These are phyloP conservation scores for Microbotryomycetes sp. DNA, from an alignment of 1,284 basidiomycete genomes.

Conservation along the genomic window DNA sequence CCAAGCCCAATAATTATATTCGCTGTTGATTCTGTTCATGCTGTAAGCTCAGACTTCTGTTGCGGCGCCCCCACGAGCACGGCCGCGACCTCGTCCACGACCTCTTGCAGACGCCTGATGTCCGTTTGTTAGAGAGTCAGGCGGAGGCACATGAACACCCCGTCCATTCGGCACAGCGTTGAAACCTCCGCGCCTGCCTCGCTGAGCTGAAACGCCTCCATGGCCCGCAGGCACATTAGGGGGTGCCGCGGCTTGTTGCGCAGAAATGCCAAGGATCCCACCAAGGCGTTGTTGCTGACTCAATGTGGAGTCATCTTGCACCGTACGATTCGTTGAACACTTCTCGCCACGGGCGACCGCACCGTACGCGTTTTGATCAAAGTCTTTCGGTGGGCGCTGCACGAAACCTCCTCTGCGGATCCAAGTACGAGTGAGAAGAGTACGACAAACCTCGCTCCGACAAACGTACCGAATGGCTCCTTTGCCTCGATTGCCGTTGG, in stretches of 20 bases:
- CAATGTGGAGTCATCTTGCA: neutral
- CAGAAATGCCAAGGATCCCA: neutral
- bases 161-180: neutral
- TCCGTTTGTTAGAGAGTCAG: neutral
- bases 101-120: neutral
- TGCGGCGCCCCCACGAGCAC: no score
- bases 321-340: neutral
- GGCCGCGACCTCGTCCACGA: neutral
- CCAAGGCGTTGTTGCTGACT: neutral
- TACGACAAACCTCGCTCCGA: no score
- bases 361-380: slow-evolving; percentile 18
- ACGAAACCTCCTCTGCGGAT: no score
- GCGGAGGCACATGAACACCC: neutral
- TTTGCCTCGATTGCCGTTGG: neutral
- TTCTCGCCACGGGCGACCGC: slow-evolving; percentile 23
- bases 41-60: neutral
- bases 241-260: slow-evolving; percentile 1
- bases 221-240: slow-evolving; percentile 18
- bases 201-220: slow-evolving; percentile 6
- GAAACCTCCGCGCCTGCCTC: neutral
- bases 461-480: slow-evolving; percentile 9
- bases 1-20: no score
- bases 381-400: slow-evolving; percentile 3
- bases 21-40: no score
- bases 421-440: no score